Percentiles rank a stretch among this genome's conserved stretches.
These are phyloP conservation scores for Cyclotella kingstonii DNA, from an alignment of 108 stramenopile genomes.

Conservation along the genomic window DNA sequence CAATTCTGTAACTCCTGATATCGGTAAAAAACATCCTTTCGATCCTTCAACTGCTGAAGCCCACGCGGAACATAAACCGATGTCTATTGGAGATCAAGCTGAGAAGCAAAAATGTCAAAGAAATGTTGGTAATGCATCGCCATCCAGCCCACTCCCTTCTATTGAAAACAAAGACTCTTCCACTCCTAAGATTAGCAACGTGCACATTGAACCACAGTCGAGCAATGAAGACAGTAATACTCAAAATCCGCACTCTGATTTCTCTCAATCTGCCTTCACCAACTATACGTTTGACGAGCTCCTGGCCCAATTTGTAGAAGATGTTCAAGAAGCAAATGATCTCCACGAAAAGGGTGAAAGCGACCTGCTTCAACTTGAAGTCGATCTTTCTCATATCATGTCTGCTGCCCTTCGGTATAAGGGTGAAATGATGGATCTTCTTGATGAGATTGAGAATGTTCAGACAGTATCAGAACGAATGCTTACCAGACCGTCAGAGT, in stretches of 20 bases:
- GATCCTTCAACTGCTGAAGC: not conserved
- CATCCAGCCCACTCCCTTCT: slow-evolving; percentile 18
- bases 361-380: slow-evolving; percentile 42
- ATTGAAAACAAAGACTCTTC: not conserved
- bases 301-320: slow-evolving; percentile 23
- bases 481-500: slow-evolving; percentile 10
- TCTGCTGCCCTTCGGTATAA: slow-evolving; percentile 36
- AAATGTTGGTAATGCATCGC: not conserved
- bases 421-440: slow-evolving; percentile 39
- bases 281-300: slow-evolving; percentile 32
- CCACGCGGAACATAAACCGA: not conserved
- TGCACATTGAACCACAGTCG: slow-evolving; percentile 5
- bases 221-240: not conserved
- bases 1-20: slow-evolving; percentile 3
- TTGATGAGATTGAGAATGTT: slow-evolving; percentile 31
- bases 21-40: not conserved
- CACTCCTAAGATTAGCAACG: slow-evolving; percentile 38
- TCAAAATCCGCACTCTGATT: not conserved
- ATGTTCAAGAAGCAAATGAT: slow-evolving; percentile 32
- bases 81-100: not conserved
- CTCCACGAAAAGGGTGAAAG: slow-evolving; percentile 26
- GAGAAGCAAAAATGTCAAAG: not conserved
- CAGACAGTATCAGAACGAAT: slow-evolving; percentile 14
- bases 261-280: slow-evolving; percentile 5
- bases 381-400: slow-evolving; percentile 37